These are phyloP conservation scores for Bipolaris bicolor DNA, from an alignment of 2,329 filamentous ascomycete species.

Conservation along the genomic window DNA sequence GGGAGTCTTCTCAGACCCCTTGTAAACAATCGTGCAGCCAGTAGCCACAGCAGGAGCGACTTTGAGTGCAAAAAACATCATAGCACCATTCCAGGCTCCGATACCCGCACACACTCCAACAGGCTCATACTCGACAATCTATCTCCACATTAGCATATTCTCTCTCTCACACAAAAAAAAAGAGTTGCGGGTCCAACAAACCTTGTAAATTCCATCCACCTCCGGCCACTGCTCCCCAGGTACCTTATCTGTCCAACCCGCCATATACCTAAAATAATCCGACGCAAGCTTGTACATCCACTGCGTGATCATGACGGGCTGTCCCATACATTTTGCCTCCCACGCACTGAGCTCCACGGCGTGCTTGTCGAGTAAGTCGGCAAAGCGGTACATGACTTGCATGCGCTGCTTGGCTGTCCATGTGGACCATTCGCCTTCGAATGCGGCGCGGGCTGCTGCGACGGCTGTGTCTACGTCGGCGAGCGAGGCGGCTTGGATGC, in stretches of 20 bases:
- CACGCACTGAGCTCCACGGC: no score
- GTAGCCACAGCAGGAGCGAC: constrained; percentile 42
- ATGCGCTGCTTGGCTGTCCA: no score
- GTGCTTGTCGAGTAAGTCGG: no score
- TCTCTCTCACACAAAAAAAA: not conserved
- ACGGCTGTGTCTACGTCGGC: no score
- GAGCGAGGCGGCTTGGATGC: no score
- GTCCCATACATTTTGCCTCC: constrained; percentile 15
- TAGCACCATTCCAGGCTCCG: constrained; percentile 38
- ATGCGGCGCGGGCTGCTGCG: no score
- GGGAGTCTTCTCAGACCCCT: constrained; percentile 39
- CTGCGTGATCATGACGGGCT: constrained; percentile 15
- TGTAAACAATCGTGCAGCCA: constrained; percentile 42
- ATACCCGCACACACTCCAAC: constrained; percentile 41
- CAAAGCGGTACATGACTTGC: no score
- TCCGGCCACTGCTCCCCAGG: constrained; percentile 26
- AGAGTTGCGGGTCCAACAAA: not conserved
- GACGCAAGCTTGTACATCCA: constrained; percentile 12
- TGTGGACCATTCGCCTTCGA: no score
- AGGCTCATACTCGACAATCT: constrained; percentile 32
- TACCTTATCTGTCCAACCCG: constrained; percentile 30
- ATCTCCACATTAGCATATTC: not conserved
- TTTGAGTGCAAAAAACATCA: constrained; percentile 13
- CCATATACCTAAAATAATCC: not conserved
- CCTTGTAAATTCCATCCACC: constrained; percentile 10